Percentiles rank a stretch among this genome's conserved stretches.
These are phyloP conservation scores for Botrytis cinerea DNA, from an alignment of 2,329 filamentous ascomycete genomes.

Conservation along the genomic window DNA sequence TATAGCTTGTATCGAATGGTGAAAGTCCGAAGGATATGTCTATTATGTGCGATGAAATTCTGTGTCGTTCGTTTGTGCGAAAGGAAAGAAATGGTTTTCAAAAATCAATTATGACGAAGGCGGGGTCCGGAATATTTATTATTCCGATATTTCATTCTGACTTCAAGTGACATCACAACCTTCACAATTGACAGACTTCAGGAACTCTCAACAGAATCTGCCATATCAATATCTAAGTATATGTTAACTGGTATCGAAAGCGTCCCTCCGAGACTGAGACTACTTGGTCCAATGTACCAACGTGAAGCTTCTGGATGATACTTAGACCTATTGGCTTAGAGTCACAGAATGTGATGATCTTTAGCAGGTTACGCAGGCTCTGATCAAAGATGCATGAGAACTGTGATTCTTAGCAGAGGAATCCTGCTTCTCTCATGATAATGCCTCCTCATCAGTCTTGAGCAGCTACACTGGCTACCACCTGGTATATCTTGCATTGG, in stretches of 20 bases:
- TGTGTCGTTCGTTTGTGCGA: background rate
- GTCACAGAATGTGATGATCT: background rate
- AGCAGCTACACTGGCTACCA: background rate
- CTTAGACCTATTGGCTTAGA: background rate
- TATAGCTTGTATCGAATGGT: background rate
- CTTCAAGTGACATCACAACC: conserved; percentile 1
- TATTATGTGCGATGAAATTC: background rate
- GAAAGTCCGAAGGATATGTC: background rate
- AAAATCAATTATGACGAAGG: conserved; percentile 20
- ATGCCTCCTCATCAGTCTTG: background rate
- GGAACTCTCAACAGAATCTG: background rate
- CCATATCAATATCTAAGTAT: background rate
- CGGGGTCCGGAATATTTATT: conserved; percentile 16
- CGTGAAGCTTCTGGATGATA: background rate
- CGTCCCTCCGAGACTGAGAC: background rate
- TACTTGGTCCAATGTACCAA: background rate
- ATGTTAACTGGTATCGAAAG: background rate
- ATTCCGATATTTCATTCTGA: background rate
- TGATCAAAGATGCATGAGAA: background rate
- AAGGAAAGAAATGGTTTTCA: conserved; percentile 6
- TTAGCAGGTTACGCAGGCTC: no score
- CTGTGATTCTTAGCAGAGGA: background rate
- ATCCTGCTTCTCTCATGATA: background rate
- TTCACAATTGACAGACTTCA: background rate
- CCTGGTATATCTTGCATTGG: background rate